Conservation (phyloP, 129 eudicot genomes). For the Heracleum sosnowskyi region DNA sequence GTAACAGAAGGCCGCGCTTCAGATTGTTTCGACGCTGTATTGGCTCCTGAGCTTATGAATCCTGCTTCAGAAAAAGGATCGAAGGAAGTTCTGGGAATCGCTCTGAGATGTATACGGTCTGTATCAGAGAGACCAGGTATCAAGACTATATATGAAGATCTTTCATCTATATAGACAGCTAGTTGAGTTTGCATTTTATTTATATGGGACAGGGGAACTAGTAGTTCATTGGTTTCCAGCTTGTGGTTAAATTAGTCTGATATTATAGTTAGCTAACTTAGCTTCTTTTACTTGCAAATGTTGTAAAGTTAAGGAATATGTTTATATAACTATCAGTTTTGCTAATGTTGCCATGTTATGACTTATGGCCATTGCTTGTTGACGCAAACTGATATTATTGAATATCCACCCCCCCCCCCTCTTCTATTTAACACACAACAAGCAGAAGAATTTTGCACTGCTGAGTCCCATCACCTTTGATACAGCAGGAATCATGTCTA, state of each 20-base stretch:
- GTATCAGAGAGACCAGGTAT: slow-evolving; percentile 96
- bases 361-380: background rate
- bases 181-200: slow-evolving; percentile 20
- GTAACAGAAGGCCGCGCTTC: slow-evolving; percentile 80
- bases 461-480: no score
- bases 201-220: slow-evolving; percentile 53
- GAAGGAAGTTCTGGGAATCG: slow-evolving; percentile 86
- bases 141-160: slow-evolving; percentile 96
- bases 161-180: slow-evolving; percentile 57
- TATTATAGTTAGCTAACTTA: background rate
- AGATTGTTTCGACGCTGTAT: slow-evolving; percentile 68
- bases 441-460: no score
- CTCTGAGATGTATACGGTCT: slow-evolving; percentile 69
- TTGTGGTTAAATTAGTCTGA: slow-evolving; percentile 19
- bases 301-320: slow-evolving; percentile 22
- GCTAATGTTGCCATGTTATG: background rate
- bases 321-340: slow-evolving; percentile 15
- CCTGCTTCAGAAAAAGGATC: slow-evolving; percentile 73
- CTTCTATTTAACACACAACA: no score
- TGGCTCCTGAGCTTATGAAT: slow-evolving; percentile 48
- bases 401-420: no score
- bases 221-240: slow-evolving; percentile 46
- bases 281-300: slow-evolving; percentile 2
- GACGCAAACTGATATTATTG: no score
- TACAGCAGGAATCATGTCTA: no score